Conservation (phyloP, 148 eudicot genomes). For the Fagopyrum tataricum region DNA sequence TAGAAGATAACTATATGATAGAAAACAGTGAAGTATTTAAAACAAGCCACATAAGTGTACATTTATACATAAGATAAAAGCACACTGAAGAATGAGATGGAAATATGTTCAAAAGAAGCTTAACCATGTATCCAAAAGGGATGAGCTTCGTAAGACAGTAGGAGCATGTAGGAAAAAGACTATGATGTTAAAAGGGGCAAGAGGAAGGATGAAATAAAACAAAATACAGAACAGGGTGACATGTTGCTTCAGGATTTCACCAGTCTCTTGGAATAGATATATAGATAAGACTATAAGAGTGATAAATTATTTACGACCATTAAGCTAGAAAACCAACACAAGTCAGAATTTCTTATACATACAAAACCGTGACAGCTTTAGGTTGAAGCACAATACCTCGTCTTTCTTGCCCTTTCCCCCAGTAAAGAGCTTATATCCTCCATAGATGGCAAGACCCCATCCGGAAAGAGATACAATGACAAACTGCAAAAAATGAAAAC, state of each 20-base stretch:
- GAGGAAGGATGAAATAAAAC: not conserved
- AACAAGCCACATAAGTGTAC: not conserved
- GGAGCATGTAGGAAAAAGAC: not conserved
- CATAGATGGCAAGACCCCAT: constrained; percentile 56
- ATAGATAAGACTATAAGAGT: not conserved
- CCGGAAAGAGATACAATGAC: constrained; percentile 79
- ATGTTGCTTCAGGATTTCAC: not conserved
- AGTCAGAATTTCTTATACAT: not conserved
- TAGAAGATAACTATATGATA: not conserved
- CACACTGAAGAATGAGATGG: not conserved
- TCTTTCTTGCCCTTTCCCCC: constrained; percentile 59
- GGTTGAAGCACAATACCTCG: constrained; percentile 36
- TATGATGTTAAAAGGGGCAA: not conserved
- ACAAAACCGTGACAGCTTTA: not conserved
- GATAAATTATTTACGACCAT: not conserved
- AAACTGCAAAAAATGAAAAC: constrained; percentile 42
- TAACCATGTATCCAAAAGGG: not conserved
- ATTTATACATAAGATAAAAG: not conserved
- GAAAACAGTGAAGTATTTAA: not conserved
- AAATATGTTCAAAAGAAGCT: not conserved
- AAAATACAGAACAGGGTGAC: not conserved
- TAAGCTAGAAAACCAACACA: not conserved
- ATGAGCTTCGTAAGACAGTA: not conserved
- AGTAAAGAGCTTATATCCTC: constrained; percentile 55
- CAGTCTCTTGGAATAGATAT: not conserved